Percentiles rank a stretch among this genome's conserved stretches.
Evolutionary conservation across 371 early-diverging fungal species (phyloP).

Genomic region (Rhizopus stolonifer): DNA sequence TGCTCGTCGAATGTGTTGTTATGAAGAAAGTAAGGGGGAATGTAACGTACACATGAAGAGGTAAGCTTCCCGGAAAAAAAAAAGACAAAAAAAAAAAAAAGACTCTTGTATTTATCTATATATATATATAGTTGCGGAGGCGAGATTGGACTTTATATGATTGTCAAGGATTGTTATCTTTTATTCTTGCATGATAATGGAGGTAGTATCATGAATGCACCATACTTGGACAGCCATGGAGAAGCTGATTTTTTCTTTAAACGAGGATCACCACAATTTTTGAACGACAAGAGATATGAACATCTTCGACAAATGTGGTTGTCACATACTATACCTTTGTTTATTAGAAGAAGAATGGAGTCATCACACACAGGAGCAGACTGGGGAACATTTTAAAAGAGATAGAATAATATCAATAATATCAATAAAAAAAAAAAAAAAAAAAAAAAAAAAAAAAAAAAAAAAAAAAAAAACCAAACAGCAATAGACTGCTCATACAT

Average conservation of each 20-base stretch:
- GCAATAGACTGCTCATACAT: no score
- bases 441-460: no score
- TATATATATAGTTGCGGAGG: conserved; percentile 77
- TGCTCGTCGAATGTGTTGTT: conserved; percentile 88
- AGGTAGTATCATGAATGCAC: conserved; percentile 84
- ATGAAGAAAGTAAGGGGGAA: conserved; percentile 82
- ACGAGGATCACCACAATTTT: conserved; percentile 85
- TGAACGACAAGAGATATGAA: conserved; percentile 85
- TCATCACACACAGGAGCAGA: conserved; percentile 27
- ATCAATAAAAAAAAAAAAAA: no score
- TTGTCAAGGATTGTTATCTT: conserved; percentile 82
- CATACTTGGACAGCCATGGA: conserved; percentile 94
- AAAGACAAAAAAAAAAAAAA: not conserved
- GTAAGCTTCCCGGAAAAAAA: conserved; percentile 43
- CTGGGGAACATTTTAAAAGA: conserved; percentile 34
- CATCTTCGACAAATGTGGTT: conserved; percentile 86
- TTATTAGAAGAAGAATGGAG: conserved; percentile 89
- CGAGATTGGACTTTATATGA: conserved; percentile 85
- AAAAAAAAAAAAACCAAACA: no score
- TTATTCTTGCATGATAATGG: conserved; percentile 79
- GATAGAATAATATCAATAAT: no score
- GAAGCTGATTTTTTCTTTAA: conserved; percentile 69
- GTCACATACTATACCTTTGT: conserved; percentile 80
- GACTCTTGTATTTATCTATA: not conserved
- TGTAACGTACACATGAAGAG: conserved; percentile 83